Conservation (phyloP, 805 yeast species). For the Candida andamanensis region DNA sequence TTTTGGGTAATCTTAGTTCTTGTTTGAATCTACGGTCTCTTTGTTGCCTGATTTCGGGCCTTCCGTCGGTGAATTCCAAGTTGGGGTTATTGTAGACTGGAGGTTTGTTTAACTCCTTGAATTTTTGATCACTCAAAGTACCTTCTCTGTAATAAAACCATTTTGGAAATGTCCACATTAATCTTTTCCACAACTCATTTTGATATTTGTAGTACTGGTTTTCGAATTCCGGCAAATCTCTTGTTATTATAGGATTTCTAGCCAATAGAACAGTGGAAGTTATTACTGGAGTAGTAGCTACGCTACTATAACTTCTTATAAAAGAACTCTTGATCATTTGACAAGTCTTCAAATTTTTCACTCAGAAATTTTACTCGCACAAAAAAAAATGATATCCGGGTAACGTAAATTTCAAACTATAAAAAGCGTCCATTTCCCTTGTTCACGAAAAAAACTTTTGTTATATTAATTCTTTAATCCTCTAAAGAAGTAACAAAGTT, state of each 20-base stretch:
- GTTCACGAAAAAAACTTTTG: neutral
- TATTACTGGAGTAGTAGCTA: constrained; percentile 4
- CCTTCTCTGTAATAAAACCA: constrained; percentile 90
- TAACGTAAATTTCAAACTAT: constrained; percentile 2
- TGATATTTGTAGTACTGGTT: constrained; percentile 75
- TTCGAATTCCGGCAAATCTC: constrained; percentile 69
- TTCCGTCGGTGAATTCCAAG: constrained; percentile 76
- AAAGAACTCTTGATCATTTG: constrained; percentile 1
- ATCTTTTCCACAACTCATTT: constrained; percentile 76
- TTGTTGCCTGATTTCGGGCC: constrained; percentile 79
- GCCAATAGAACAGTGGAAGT: constrained; percentile 62
- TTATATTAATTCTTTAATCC: neutral
- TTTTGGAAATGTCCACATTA: constrained; percentile 97
- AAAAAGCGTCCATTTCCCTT: constrained; percentile 5
- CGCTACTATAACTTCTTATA: constrained; percentile 3
- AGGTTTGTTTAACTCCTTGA: constrained; percentile 65
- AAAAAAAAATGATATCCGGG: too few species aligned
- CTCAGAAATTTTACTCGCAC: too few species aligned
- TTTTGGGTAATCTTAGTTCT: constrained; percentile 67
- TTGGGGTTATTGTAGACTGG: constrained; percentile 71
- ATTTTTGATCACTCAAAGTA: constrained; percentile 79
- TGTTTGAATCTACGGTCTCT: constrained; percentile 87
- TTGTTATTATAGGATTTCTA: constrained; percentile 80
- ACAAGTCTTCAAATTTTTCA: constrained; percentile 5
- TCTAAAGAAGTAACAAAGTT: neutral